Evolutionary conservation across 164 flowering plant genomes (phyloP).

Genomic region (Cinnamomum micranthum): DNA sequence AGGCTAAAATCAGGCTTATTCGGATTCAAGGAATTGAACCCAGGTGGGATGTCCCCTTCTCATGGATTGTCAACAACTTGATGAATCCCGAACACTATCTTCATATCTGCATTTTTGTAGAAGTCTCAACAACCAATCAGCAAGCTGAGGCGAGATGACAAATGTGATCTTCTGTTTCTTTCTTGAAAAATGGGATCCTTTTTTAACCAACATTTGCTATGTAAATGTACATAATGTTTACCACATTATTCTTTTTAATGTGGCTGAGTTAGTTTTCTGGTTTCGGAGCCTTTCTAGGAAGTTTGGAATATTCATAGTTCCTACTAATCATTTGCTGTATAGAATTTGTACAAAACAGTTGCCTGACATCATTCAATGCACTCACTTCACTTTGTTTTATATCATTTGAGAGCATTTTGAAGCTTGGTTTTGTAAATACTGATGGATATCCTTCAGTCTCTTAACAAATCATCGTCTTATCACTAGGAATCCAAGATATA

Average conservation of each 20-base stretch:
- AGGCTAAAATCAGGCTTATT: constrained; percentile 57
- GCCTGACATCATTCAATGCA: neutral
- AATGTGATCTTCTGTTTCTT: neutral
- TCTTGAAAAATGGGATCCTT: neutral
- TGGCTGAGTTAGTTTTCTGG: neutral
- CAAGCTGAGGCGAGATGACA: constrained; percentile 12
- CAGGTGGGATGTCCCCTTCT: constrained; percentile 73
- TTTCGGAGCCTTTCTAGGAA: neutral
- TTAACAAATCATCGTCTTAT: too few species aligned
- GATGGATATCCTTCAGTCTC: neutral
- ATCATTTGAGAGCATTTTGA: neutral
- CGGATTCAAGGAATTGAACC: constrained; percentile 95
- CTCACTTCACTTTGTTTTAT: neutral
- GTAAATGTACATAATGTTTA: constrained; percentile 1
- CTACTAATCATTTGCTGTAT: constrained; percentile 4
- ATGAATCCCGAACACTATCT: constrained; percentile 83
- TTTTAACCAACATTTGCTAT: neutral
- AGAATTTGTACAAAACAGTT: constrained; percentile 18
- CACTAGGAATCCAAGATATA: too few species aligned
- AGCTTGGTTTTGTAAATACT: neutral
- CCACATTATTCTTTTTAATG: neutral
- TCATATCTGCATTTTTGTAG: constrained; percentile 70
- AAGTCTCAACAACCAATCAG: constrained; percentile 21
- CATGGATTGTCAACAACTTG: constrained; percentile 85
- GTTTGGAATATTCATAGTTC: neutral